Base-by-base conservation (phyloP, 306 rosid genomes). In the Prunus mume region DNA sequence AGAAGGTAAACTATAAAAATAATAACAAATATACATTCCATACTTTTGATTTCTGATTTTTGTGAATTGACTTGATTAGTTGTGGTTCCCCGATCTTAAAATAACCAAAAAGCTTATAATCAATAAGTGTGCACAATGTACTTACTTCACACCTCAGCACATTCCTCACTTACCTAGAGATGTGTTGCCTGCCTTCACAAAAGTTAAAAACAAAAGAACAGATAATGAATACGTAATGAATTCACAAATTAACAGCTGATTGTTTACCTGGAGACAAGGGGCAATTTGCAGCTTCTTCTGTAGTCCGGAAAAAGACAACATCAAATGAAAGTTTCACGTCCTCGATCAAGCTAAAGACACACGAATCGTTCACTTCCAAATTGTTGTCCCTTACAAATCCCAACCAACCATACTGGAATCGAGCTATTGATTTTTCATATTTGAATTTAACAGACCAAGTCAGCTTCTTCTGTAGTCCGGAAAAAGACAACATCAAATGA, bases 341-440 rank as follows among this genome's bases (percentile, higher is more conserved):
- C 32, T 69, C 4, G 6, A 47, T 60, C 61, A 77, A 19, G 25
- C 0, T 56, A 20, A 77, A 69, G 3, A 19, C 69, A 62, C 81
- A 77, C 27, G 69, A 51, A 61, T 77, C 81, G 27, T 75, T 69
- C 9, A 28, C 41, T 69, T 69, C 1, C 51, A 77, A 43, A 47
- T 77, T 25, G 47, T 77, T 77, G 50, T 61, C 62, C 54, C 2
- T 10, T 5, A 46, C 75, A 49, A 77, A 77, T 13, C 8, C 15
- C 3, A 2, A 19, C 70, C 76, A 77, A 46, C 81, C 69, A n/a
- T 12, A 8, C 25, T 25, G 19, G 27, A 76, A 57, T 45, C 6
- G 20, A 22, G 12, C 64, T 27, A 1, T 46, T 62, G 25, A 4
- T 1, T 14, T 9, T 47, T 6, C n/a, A 67, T 19, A 19, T 7